A percentile compares a stretch with the other conserved stretches of the same genome.
These are phyloP conservation scores for Gelatoporia subvermispora DNA, from an alignment of 768 basidiomycete genomes.

Conservation along the genomic window DNA sequence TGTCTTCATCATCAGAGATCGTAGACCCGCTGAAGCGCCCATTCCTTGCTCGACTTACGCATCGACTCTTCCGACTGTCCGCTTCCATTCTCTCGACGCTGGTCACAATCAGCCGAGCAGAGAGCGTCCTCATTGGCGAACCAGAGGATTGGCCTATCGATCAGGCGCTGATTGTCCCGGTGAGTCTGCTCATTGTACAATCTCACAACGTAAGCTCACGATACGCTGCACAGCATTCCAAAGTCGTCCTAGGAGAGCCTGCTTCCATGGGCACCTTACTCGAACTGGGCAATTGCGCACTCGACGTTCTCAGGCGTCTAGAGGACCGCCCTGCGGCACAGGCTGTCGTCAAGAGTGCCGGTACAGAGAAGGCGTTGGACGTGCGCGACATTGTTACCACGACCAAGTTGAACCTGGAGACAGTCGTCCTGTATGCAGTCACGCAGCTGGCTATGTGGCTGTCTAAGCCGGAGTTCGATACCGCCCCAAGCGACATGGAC, in stretches of 20 bases:
- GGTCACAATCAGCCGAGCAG: slow-evolving; percentile 64
- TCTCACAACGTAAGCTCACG: slow-evolving; percentile 1
- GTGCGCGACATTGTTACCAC: slow-evolving; percentile 56
- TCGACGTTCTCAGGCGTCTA: slow-evolving; percentile 69
- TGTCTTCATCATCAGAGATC: slow-evolving; percentile 36
- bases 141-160: slow-evolving; percentile 69
- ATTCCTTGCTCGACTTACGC: slow-evolving; percentile 64
- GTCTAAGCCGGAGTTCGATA: slow-evolving; percentile 65
- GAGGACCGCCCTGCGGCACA: slow-evolving; percentile 57
- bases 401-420: slow-evolving; percentile 61
- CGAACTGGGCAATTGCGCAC: slow-evolving; percentile 75
- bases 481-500: slow-evolving; percentile 36
- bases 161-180: slow-evolving; percentile 68
- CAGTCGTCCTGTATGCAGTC: slow-evolving; percentile 60
- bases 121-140: slow-evolving; percentile 57
- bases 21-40: slow-evolving; percentile 67
- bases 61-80: slow-evolving; percentile 66
- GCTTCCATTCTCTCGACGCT: slow-evolving; percentile 68
- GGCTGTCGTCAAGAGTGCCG: slow-evolving; percentile 36
- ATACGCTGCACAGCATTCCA: slow-evolving; percentile 59
- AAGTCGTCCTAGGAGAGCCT: slow-evolving; percentile 76
- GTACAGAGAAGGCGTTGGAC: slow-evolving; percentile 38
- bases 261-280: slow-evolving; percentile 83
- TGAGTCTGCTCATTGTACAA: slow-evolving; percentile 34
- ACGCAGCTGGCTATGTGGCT: slow-evolving; percentile 81